phyloP scores from a whole-genome alignment of 352 stramenopile genomes.

The Phytophthora brassicae region DNA sequence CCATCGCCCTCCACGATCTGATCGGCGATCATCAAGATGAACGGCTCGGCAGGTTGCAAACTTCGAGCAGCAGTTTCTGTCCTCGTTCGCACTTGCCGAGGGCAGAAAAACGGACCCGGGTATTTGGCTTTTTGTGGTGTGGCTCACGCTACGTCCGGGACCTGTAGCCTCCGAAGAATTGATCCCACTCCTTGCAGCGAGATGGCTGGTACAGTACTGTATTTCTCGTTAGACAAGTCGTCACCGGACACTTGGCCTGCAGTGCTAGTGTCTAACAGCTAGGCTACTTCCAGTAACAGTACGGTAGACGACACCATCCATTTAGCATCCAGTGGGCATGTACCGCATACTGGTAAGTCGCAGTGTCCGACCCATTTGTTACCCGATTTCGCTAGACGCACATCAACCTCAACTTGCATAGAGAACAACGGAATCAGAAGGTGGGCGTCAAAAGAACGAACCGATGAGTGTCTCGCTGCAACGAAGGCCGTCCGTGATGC shows the following conservation, averaged over 20 bases:
- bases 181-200: background rate
- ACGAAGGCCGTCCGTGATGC: too few species aligned
- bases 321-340: too few species aligned
- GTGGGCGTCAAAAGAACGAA: background rate
- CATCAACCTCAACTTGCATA: conserved; percentile 15
- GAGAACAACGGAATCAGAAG: conserved; percentile 5
- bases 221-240: too few species aligned
- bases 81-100: conserved; percentile 22
- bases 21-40: conserved; percentile 31
- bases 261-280: too few species aligned
- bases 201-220: too few species aligned
- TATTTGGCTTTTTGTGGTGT: conserved; percentile 9
- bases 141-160: conserved; percentile 16
- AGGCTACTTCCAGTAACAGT: too few species aligned
- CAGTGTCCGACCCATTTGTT: background rate
- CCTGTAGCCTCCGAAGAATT: conserved; percentile 14
- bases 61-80: conserved; percentile 17
- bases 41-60: too few species aligned
- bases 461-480: background rate
- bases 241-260: too few species aligned
- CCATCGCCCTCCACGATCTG: background rate
- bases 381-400: conserved; percentile 11
- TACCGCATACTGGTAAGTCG: too few species aligned
- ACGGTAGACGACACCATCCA: too few species aligned
- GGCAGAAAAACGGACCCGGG: conserved; percentile 15